Percentiles rank a stretch among this genome's conserved stretches.
phyloP scores from a whole-genome alignment of 768 basidiomycete genomes.

The Auriscalpium microsporum region DNA sequence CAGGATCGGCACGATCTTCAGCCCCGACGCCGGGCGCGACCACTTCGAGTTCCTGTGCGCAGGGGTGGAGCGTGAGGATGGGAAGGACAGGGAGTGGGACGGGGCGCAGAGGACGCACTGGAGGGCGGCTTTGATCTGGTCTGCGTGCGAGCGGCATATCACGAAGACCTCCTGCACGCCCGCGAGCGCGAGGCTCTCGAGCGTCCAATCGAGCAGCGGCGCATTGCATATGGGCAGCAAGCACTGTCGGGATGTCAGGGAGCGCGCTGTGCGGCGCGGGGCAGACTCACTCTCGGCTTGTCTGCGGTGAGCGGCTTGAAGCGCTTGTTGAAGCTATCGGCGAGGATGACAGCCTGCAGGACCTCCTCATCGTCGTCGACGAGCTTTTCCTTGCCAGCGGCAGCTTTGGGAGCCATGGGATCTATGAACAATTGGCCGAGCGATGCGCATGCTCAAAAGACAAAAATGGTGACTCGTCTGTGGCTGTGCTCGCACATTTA shows the following conservation, averaged over 20 bases:
- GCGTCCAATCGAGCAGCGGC: constrained; percentile 90
- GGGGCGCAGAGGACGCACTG: constrained; percentile 40
- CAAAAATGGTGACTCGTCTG: no score
- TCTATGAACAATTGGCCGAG: no score
- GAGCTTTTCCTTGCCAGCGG: constrained; percentile 52
- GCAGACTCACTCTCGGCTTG: constrained; percentile 68
- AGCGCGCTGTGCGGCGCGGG: constrained; percentile 3
- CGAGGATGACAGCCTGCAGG: constrained; percentile 89
- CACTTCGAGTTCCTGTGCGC: constrained; percentile 67
- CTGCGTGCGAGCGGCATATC: constrained; percentile 85
- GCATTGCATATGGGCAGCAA: constrained; percentile 92
- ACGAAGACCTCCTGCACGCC: constrained; percentile 96
- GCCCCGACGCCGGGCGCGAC: constrained; percentile 68
- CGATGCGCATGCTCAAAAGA: not conserved
- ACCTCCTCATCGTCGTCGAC: constrained; percentile 73
- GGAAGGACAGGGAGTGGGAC: not conserved
- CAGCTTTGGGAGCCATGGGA: constrained; percentile 58
- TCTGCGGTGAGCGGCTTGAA: constrained; percentile 85
- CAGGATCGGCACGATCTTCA: constrained; percentile 80
- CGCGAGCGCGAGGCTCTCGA: constrained; percentile 89
- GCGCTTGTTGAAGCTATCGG: constrained; percentile 92
- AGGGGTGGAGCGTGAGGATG: not conserved
- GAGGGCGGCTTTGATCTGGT: constrained; percentile 78
- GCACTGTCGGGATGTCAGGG: constrained; percentile 43
- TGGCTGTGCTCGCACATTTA: no score